Evolutionary conservation across 1,284 basidiomycete species (phyloP).

Genomic region (Earliella scabrosa): DNA sequence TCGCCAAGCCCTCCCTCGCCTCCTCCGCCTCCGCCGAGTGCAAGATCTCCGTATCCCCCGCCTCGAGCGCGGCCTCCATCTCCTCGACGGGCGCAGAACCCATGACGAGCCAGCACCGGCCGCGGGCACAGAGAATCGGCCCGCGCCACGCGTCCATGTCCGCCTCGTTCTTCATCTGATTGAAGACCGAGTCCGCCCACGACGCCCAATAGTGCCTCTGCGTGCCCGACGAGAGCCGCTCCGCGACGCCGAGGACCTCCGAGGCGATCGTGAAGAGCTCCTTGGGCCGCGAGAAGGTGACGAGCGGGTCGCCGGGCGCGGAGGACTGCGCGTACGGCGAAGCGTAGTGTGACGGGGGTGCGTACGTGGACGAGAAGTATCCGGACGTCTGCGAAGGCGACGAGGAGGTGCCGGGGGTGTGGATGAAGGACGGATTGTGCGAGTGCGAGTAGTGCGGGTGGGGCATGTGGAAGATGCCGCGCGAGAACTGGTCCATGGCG

Average conservation of each 20-base stretch:
- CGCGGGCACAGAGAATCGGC: constrained; percentile 49
- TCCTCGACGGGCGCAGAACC: constrained; percentile 57
- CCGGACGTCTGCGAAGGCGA: constrained; percentile 13
- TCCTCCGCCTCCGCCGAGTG: constrained; percentile 52
- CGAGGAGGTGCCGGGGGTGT: constrained; percentile 11
- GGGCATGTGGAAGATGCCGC: constrained; percentile 74
- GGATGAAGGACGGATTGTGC: constrained; percentile 30
- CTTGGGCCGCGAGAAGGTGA: constrained; percentile 55
- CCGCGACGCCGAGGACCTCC: constrained; percentile 62
- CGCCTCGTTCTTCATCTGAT: constrained; percentile 64
- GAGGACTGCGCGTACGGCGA: constrained; percentile 7
- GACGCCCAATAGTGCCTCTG: constrained; percentile 58
- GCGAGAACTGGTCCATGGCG: constrained; percentile 68
- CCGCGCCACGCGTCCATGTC: constrained; percentile 51
- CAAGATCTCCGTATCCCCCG: constrained; percentile 42
- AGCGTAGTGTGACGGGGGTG: constrained; percentile 16
- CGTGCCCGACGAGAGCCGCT: constrained; percentile 47
- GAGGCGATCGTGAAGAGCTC: constrained; percentile 64
- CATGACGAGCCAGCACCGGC: constrained; percentile 57
- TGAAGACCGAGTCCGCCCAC: constrained; percentile 63
- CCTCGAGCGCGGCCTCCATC: constrained; percentile 52
- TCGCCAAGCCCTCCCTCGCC: constrained; percentile 50
- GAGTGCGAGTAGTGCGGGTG: constrained; percentile 44
- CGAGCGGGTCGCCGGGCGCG: constrained; percentile 9
- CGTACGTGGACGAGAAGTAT: constrained; percentile 14